phyloP scores from a whole-genome alignment of 169 alveolate species.

The Plasmodium cynomolgi region DNA sequence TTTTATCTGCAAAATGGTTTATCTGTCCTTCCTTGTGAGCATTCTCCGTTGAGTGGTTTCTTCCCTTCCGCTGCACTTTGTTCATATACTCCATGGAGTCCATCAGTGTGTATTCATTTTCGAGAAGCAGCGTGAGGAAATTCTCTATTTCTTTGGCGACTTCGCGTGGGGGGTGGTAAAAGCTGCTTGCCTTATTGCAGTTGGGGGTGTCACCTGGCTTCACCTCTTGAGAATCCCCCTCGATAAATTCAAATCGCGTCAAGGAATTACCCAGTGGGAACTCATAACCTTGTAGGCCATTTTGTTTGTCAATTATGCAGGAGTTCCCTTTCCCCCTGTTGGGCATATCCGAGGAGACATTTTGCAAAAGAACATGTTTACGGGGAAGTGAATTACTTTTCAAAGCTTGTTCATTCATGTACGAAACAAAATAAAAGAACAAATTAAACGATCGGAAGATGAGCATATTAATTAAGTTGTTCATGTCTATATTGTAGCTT shows the following conservation, averaged over 20 bases:
- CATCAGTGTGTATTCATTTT: constrained; percentile 64
- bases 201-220: neutral
- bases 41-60: neutral
- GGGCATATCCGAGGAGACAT: neutral
- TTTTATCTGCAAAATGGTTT: constrained; percentile 1
- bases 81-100: constrained; percentile 42
- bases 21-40: neutral
- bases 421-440: constrained; percentile 52
- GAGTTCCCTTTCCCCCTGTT: neutral
- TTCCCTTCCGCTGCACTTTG: constrained; percentile 7
- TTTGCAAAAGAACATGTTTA: constrained; percentile 18
- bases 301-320: neutral
- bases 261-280: constrained; percentile 47
- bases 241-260: constrained; percentile 45
- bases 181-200: neutral
- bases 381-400: neutral
- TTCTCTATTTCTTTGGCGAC: constrained; percentile 44
- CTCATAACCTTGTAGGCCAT: constrained; percentile 29
- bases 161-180: neutral
- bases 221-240: constrained; percentile 23
- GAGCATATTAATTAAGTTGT: constrained; percentile 59
- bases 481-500: constrained; percentile 47
- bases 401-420: constrained; percentile 2
- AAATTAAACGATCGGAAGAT: constrained; percentile 71
- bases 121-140: constrained; percentile 33